Evolutionary conservation across 148 eudicot genomes (phyloP).

Genomic region (Rhododendron ferrugineum): DNA sequence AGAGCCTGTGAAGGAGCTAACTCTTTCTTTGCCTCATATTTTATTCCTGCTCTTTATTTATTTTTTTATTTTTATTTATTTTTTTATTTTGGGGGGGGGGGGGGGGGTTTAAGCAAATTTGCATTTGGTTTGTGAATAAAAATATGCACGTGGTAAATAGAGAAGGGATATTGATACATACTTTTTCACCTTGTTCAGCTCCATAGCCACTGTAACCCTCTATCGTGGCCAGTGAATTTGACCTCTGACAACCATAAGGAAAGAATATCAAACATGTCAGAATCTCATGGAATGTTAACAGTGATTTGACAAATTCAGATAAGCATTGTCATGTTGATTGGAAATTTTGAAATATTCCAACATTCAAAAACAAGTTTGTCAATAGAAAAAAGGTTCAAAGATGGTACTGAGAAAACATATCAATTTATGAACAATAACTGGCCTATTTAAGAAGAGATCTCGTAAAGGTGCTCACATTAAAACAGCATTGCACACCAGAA

Average conservation of each 20-base stretch:
- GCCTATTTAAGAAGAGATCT: not conserved
- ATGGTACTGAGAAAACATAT: not conserved
- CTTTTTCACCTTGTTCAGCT: slow-evolving; percentile 75
- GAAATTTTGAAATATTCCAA: not conserved
- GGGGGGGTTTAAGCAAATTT: not conserved
- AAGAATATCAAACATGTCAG: not conserved
- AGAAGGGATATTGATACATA: slow-evolving; percentile 9
- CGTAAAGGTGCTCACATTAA: not conserved
- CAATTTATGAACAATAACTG: not conserved
- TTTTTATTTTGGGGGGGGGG: not conserved
- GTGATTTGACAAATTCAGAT: not conserved
- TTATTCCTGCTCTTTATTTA: not conserved
- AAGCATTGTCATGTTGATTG: not conserved
- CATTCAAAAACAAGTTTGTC: not conserved
- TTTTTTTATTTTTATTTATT: not conserved
- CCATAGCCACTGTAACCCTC: slow-evolving; percentile 86
- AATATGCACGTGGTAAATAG: not conserved
- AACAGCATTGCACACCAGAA: not conserved
- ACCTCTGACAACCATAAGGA: slow-evolving; percentile 33
- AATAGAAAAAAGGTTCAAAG: not conserved
- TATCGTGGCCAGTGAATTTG: slow-evolving; percentile 43
- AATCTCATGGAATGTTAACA: not conserved
- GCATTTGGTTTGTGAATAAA: not conserved
- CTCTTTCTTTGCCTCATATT: not conserved
- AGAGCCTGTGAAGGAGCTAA: not conserved